Evolutionary conservation across 352 stramenopile genomes (phyloP).

Genomic region (Phytophthora macrochlamydospora): DNA sequence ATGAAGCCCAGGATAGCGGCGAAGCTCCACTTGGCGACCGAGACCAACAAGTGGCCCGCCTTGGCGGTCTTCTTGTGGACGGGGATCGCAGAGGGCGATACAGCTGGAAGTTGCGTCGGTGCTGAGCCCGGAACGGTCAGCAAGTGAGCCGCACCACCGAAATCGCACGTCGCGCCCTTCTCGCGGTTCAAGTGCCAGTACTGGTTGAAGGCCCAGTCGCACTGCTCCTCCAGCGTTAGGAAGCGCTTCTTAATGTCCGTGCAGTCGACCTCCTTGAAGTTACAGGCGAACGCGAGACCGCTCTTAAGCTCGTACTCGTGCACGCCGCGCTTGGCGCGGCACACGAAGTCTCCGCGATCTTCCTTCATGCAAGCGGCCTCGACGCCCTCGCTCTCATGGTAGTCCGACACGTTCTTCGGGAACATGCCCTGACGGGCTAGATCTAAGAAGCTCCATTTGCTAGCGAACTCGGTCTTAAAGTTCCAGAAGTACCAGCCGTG

Average conservation of each 20-base stretch:
- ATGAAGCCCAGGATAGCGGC: slow-evolving; percentile 28
- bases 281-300: slow-evolving; percentile 69
- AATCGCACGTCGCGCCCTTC: slow-evolving; percentile 82
- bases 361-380: slow-evolving; percentile 66
- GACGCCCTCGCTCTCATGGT: slow-evolving; percentile 61
- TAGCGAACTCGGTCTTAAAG: slow-evolving; percentile 93
- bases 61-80: slow-evolving; percentile 7
- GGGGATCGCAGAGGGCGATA: slow-evolving; percentile 1
- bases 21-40: slow-evolving; percentile 37
- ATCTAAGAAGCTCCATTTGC: slow-evolving; percentile 91
- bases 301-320: slow-evolving; percentile 70
- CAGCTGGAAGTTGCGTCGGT: slow-evolving; percentile 16
- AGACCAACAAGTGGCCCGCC: slow-evolving; percentile 28
- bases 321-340: slow-evolving; percentile 75
- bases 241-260: slow-evolving; percentile 55
- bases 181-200: slow-evolving; percentile 79
- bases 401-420: slow-evolving; percentile 80
- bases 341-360: slow-evolving; percentile 80
- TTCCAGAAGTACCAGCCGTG: slow-evolving; percentile 97
- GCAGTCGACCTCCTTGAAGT: slow-evolving; percentile 63
- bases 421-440: slow-evolving; percentile 64
- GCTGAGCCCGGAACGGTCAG: slow-evolving; percentile 30
- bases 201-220: slow-evolving; percentile 76
- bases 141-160: slow-evolving; percentile 71
- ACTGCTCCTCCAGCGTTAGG: slow-evolving; percentile 67